Base-by-base conservation (phyloP, 2,329 filamentous ascomycete species). In the Alternaria solani region DNA sequence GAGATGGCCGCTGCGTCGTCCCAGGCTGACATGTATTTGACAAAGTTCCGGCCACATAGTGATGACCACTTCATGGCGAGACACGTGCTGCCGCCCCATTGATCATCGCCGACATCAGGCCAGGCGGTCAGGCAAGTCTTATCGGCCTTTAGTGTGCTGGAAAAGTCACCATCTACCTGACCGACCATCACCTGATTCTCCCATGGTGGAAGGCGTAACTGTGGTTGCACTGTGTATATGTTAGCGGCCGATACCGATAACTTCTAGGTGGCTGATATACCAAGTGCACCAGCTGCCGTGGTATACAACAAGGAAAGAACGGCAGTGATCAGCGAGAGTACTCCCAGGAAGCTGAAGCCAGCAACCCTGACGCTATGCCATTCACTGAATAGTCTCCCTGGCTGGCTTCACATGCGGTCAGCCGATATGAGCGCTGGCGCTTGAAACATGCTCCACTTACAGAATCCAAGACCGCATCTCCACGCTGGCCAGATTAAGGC, bases 381-480 rank as follows among this genome's bases (percentile, higher is more conserved):
- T 65, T 91, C 87, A 0, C 88, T 90, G 28, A 93, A 79, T 68
- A 93, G 81, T 0, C 86, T 88, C 1, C 90, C 91, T 0, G 89
- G 89, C 75, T 79, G 75, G n/a, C 55, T 62, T 44, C 1, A 11
- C 25, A 16, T 26, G 7, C 16, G 14, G 26, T 51, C 32, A 57
- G 46, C 41, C 18, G 25, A 11, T 4, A 25, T 49, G 6, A 41
- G 25, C 44, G 28, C 36, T 49, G 30, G 14, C 0, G 12, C 16
- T 5, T 12, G 20, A 47, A 11, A 28, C n/a, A 23, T 8, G 26
- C 42, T 9, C 9, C 9, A 42, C 54, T 57, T 46, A 57, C 54
- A 60, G 53, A 41, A 60, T 60, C 57, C 57, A 60, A 12, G 52
- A 46, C 14, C 57, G 52, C 57, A 60, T 60, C 30, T 53, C 42